Base-by-base conservation (phyloP, 1,284 basidiomycete species). In the Ganoderma lucidum region DNA sequence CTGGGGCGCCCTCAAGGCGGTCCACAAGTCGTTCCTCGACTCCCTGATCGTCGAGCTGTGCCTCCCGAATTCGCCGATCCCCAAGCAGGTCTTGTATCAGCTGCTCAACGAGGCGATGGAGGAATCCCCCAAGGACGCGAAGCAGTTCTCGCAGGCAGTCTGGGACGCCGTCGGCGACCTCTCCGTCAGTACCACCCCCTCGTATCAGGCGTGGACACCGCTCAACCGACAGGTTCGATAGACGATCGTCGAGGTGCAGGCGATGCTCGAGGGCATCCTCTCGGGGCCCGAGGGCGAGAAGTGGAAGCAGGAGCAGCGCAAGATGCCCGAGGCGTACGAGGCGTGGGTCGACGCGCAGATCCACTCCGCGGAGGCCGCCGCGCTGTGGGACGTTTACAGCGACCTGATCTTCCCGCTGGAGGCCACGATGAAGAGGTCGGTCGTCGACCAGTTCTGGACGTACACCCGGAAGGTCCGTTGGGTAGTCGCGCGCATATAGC, bases 161-260 rank as follows among this genome's bases (percentile, higher is more conserved):
- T 94, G 91, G 89, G 89, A 94, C 73, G 88, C 91, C 55, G 84
- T 93, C 53, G 93, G 93, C 10, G 91, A 93, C 79, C 83, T 94
- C 68, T 90, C 93, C 58, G 92, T 93, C 82, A 73, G 82, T 78
- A 48, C 14, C 2, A 2, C 10, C 5, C 39, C 5, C 2, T 23
- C 32, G 4, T 44, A 6, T 39, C n/a, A 17, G 30, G 6, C 53
- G 2, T 30, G 19, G 2, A 19, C 39, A 37, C 28, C 53, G 41
- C 44, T 32, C 19, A n/a, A 14, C 30, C n/a, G n/a, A 19, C 30
- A 12, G 19, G n/a, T 35, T 30, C 14, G 44, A 19, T 63, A 93
- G 92, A 81, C 87, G 53, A 85, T 86, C 9, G 83, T 93, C 28
- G 85, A 91, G 75, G 77, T 94, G 6, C 87, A 88, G 74, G 86